phyloP scores from a whole-genome alignment of 1,284 basidiomycete species.

The Rhodotorula sp. region DNA sequence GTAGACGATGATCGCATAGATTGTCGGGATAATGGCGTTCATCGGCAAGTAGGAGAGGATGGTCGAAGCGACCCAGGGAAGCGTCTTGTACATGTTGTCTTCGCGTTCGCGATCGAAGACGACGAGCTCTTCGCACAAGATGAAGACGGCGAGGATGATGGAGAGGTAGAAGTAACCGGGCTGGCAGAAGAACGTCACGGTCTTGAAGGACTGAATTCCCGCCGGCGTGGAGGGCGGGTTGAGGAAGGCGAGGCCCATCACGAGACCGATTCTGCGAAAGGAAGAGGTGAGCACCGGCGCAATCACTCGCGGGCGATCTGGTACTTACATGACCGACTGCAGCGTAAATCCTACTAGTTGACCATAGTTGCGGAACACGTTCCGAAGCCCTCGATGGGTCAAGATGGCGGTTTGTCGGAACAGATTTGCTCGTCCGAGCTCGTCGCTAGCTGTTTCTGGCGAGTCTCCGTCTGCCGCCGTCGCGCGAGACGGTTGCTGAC shows the following conservation, averaged over 20 bases:
- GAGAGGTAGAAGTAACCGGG: constrained; percentile 23
- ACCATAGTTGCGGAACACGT: constrained; percentile 50
- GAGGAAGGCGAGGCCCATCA: constrained; percentile 44
- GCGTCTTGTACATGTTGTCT: constrained; percentile 49
- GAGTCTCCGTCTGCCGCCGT: background rate
- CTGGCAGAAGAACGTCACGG: constrained; percentile 22
- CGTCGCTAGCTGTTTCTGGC: background rate
- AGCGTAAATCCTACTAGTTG: constrained; percentile 47
- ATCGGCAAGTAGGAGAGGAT: constrained; percentile 37
- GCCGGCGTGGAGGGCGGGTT: constrained; percentile 47
- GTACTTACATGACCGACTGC: constrained; percentile 49
- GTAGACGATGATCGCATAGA: constrained; percentile 50
- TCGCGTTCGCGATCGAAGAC: constrained; percentile 57
- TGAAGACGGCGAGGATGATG: constrained; percentile 47
- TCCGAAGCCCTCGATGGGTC: constrained; percentile 47
- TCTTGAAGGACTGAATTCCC: constrained; percentile 54
- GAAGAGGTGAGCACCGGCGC: too few relatives aligned
- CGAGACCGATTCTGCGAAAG: constrained; percentile 24
- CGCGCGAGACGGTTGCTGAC: background rate
- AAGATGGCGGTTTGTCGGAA: constrained; percentile 48
- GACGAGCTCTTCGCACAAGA: constrained; percentile 51
- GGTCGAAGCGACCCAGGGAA: constrained; percentile 45
- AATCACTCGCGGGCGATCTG: too few relatives aligned
- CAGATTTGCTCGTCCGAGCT: constrained; percentile 25
- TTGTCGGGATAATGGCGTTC: constrained; percentile 38